Percentiles rank a stretch among this genome's conserved stretches.
Conservation (phyloP, 441 rosid species). For the Euphorbia corollata region DNA sequence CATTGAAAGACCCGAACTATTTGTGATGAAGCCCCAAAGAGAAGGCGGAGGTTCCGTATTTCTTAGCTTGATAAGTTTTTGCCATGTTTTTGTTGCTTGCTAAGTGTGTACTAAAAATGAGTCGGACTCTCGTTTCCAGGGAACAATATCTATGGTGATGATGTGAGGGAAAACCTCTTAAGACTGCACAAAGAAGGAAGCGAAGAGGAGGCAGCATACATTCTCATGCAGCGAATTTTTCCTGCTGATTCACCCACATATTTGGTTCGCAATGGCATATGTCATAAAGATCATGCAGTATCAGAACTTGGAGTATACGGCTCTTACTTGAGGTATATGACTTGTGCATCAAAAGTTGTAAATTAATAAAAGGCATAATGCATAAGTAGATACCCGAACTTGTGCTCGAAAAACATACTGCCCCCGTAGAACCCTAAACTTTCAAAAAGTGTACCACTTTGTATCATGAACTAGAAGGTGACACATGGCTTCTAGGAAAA, state of each 20-base stretch:
- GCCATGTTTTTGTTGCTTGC: not conserved
- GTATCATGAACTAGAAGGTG: too few species aligned
- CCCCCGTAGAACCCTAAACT: too few species aligned
- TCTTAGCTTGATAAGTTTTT: slow-evolving; percentile 14
- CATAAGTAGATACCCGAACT: too few species aligned
- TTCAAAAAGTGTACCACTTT: too few species aligned
- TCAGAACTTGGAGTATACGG: slow-evolving; percentile 88
- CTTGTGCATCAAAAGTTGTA: slow-evolving; percentile 4
- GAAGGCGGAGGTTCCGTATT: slow-evolving; percentile 85
- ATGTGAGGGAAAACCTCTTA: slow-evolving; percentile 67
- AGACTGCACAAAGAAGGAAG: slow-evolving; percentile 57
- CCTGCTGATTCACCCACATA: slow-evolving; percentile 51
- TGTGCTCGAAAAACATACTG: too few species aligned
- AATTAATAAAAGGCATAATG: too few species aligned
- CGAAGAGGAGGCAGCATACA: slow-evolving; percentile 79
- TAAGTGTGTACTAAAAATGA: not conserved
- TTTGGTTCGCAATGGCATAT: slow-evolving; percentile 75
- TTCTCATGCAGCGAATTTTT: slow-evolving; percentile 95
- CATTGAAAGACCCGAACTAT: slow-evolving; percentile 62
- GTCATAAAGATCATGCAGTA: slow-evolving; percentile 58
- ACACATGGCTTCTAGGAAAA: too few species aligned
- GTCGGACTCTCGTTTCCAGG: slow-evolving; percentile 36
- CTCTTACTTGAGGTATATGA: slow-evolving; percentile 72
- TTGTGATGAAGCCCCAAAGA: slow-evolving; percentile 95
- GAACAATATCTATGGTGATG: slow-evolving; percentile 82